phyloP scores from a whole-genome alignment of 768 basidiomycete genomes.

The Dioszegia crocea region DNA sequence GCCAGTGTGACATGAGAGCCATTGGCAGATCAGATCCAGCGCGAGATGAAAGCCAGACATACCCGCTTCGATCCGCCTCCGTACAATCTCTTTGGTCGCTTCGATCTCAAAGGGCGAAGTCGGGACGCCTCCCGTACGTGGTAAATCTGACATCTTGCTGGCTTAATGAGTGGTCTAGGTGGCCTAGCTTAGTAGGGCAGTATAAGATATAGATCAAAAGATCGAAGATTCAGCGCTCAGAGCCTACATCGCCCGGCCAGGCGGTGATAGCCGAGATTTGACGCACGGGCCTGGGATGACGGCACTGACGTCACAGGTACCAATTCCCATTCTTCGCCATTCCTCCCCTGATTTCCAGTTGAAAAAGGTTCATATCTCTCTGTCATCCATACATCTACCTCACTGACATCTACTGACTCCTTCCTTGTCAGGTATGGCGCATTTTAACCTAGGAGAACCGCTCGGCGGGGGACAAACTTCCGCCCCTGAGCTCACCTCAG shows the following conservation, averaged over 20 bases:
- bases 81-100: slow-evolving; percentile 17
- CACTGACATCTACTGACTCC: too few species aligned
- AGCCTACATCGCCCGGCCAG: too few species aligned
- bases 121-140: slow-evolving; percentile 2
- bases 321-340: not conserved
- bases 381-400: too few species aligned
- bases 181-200: too few species aligned
- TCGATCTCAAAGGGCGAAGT: slow-evolving; percentile 19
- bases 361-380: not conserved
- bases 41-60: too few species aligned
- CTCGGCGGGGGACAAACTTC: not conserved
- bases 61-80: slow-evolving; percentile 21
- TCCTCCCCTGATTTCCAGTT: not conserved
- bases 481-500: not conserved
- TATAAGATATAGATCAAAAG: too few species aligned
- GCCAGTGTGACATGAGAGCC: too few species aligned
- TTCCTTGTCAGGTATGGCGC: not conserved
- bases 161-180: too few species aligned
- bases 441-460: not conserved
- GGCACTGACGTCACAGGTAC: not conserved
- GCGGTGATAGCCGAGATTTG: too few species aligned
- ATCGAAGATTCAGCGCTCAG: too few species aligned
- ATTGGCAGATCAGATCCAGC: too few species aligned
- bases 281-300: not conserved
- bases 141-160: not conserved